Conservation (phyloP, 176 grass and related monocot species). For the Bonia amplexicaulis region DNA sequence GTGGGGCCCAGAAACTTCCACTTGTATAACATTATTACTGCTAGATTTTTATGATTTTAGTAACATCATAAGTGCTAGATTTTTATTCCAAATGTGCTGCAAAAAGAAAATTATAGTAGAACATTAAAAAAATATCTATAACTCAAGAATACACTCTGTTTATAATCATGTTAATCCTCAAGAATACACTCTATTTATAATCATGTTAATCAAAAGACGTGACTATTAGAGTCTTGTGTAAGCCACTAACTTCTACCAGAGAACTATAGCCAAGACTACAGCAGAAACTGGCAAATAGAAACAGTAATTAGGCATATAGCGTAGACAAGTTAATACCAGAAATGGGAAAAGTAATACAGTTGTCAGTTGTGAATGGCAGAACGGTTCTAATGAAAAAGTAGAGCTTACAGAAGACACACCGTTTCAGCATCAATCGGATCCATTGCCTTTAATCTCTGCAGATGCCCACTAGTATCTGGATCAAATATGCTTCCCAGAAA, state of each 20-base stretch:
- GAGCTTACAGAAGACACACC: slow-evolving; percentile 28
- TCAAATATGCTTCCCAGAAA: slow-evolving; percentile 96
- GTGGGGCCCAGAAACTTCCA: background rate
- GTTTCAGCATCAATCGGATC: slow-evolving; percentile 91
- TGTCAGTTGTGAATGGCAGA: background rate
- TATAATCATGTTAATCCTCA: background rate
- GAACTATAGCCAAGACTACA: background rate
- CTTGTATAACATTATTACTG: background rate
- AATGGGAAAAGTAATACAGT: background rate
- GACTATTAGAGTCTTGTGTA: background rate
- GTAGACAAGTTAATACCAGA: background rate
- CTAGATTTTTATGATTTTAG: background rate
- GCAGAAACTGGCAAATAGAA: background rate
- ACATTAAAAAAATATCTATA: background rate
- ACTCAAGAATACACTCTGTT: background rate
- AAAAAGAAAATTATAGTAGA: background rate
- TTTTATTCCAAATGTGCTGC: background rate
- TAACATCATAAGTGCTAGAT: background rate
- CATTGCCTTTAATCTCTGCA: slow-evolving; percentile 85
- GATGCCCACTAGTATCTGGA: slow-evolving; percentile 71
- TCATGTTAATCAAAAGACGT: background rate
- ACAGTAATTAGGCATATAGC: background rate
- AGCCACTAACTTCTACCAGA: background rate
- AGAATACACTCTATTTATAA: background rate
- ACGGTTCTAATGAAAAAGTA: background rate